Evolutionary conservation across 2,329 filamentous ascomycete genomes (phyloP), one percentile per base, ranked within the genome.

Genomic region (Cytospora schulzeri): DNA sequence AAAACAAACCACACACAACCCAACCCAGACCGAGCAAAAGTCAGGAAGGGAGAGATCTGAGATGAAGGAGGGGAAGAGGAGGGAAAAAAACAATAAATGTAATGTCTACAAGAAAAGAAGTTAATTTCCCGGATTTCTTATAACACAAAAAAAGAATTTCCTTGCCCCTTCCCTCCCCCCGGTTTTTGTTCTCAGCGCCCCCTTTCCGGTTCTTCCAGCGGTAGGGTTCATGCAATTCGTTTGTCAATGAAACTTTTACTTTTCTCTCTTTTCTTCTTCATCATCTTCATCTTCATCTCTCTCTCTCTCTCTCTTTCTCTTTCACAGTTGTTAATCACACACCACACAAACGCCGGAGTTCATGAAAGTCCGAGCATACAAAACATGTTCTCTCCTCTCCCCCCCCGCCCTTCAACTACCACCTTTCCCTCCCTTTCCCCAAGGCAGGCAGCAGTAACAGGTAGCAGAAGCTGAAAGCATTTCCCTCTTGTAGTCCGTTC

Each of bases 41-140:
- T n/a, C n/a, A n/a, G n/a, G n/a, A n/a, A n/a, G n/a, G n/a, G n/a
- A n/a, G n/a, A n/a, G n/a, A n/a, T n/a, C n/a, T n/a, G n/a, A n/a
- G 26, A 15, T 26, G 4, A 48, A 24, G 22, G 22, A 12, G n/a
- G n/a, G n/a, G n/a, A 22, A 14, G 5, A 24, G 9, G 22, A 14
- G 60, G 45, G n/a, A 38, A 54, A 28, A 29, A 8, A 55, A 14
- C 11, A 26, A 8, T 3, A 41, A 24, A 8, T 41, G 50, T 60
- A 48, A 50, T 53, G 54, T 58, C 50, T 63, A 63, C 61, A 63
- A 58, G 61, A 63, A 58, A 59, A 22, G 50, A 59, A 58, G 50
- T 45, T 35, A 28, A 33, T 53, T 19, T 4, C 24, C 9, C 33
- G 35, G 14, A 45, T 19, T 15, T 48, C 24, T 57, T 28, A 58